Evolutionary conservation across 495 filamentous ascomycete genomes (phyloP).

Genomic region (Neurospora sp.): DNA sequence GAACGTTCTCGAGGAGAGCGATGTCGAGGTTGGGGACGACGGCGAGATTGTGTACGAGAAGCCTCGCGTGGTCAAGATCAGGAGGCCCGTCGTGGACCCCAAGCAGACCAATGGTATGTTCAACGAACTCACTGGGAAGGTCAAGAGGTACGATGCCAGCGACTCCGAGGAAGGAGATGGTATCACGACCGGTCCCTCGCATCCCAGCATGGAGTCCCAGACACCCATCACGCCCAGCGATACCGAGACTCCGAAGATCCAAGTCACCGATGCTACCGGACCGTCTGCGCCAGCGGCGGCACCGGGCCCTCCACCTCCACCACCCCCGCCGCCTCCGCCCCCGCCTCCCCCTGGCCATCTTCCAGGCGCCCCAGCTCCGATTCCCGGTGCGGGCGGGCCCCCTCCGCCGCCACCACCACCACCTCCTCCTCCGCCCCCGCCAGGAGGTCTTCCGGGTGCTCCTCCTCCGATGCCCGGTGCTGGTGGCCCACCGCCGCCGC

Average conservation of each 20-base stretch:
- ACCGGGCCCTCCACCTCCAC: constrained; percentile 32
- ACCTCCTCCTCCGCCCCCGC: constrained; percentile 41
- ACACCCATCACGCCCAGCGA: constrained; percentile 62
- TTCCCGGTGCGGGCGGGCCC: constrained; percentile 11
- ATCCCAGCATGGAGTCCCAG: constrained; percentile 63
- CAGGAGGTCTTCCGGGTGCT: constrained; percentile 22
- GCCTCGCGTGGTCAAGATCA: constrained; percentile 55
- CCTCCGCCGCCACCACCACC: constrained; percentile 30
- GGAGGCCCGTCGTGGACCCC: constrained; percentile 62
- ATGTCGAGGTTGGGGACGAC: constrained; percentile 32
- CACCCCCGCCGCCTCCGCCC: constrained; percentile 37
- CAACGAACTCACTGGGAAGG: constrained; percentile 69
- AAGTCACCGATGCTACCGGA: constrained; percentile 25
- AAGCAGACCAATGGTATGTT: constrained; percentile 65
- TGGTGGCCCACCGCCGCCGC: constrained; percentile 28
- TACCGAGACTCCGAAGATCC: constrained; percentile 38
- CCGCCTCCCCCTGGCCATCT: constrained; percentile 34
- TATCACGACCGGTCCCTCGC: constrained; percentile 65
- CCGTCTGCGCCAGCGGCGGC: constrained; percentile 1
- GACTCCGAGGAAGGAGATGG: constrained; percentile 65
- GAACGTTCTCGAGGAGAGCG: constrained; percentile 28
- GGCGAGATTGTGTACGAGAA: constrained; percentile 51
- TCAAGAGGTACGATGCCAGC: constrained; percentile 59
- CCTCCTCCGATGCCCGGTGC: constrained; percentile 34
- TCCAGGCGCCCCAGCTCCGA: constrained; percentile 9